A percentile compares a stretch with the other conserved stretches of the same genome.
Conservation (phyloP, 345 rosid species). For the Gossypium herbaceum region DNA sequence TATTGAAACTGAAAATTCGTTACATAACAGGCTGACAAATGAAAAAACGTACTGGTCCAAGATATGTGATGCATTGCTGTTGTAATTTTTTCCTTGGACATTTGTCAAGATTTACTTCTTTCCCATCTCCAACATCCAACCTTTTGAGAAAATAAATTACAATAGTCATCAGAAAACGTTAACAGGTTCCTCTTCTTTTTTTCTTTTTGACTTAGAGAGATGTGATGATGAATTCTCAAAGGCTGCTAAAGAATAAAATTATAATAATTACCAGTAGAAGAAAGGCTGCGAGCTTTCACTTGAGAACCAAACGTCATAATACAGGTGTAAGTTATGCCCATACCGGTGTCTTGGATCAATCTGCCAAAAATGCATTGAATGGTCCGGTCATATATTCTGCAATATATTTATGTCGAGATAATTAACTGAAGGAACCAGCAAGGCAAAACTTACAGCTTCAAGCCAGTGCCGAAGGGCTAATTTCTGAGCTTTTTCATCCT, state of each 20-base stretch:
- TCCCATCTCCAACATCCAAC: slow-evolving; percentile 70
- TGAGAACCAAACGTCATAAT: slow-evolving; percentile 54
- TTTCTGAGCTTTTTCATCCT: slow-evolving; percentile 86
- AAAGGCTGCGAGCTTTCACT: slow-evolving; percentile 59
- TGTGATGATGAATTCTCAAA: background rate
- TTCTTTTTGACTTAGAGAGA: background rate
- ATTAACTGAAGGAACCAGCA: background rate
- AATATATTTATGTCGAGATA: background rate
- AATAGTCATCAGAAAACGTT: background rate
- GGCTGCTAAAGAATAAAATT: background rate
- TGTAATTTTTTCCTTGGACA: slow-evolving; percentile 46
- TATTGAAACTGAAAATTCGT: background rate
- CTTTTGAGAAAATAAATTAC: slow-evolving; percentile 16
- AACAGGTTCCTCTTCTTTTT: background rate
- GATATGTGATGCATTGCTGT: slow-evolving; percentile 54
- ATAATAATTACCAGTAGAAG: slow-evolving; percentile 53
- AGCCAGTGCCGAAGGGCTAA: slow-evolving; percentile 92
- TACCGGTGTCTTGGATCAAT: slow-evolving; percentile 71
- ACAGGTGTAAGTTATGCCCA: slow-evolving; percentile 64
- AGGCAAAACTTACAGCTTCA: slow-evolving; percentile 71
- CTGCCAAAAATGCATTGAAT: slow-evolving; percentile 20
- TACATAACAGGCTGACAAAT: background rate
- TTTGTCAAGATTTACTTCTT: slow-evolving; percentile 40
- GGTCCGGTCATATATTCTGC: background rate
- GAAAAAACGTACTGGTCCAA: slow-evolving; percentile 49